A percentile compares a stretch with the other conserved stretches of the same genome.
These are phyloP conservation scores for Eucalyptus lansdowneana DNA, from an alignment of 345 rosid species.

Conservation along the genomic window DNA sequence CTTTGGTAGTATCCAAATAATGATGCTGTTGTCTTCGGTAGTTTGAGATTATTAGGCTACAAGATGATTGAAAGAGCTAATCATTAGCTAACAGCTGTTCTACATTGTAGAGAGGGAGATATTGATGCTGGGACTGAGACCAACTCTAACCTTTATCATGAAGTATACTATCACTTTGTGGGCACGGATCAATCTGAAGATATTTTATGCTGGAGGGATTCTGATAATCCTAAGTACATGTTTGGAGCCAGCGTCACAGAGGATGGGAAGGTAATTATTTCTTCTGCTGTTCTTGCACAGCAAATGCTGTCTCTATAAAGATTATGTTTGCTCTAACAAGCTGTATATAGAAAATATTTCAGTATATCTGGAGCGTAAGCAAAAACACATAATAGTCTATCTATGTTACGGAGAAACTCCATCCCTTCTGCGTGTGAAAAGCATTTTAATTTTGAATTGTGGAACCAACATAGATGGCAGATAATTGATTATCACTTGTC, in stretches of 20 bases:
- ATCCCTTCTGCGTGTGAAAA: neutral
- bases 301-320: neutral
- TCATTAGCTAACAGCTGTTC: neutral
- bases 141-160: conserved; percentile 66
- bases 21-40: neutral
- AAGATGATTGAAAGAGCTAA: neutral
- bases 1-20: neutral
- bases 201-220: conserved; percentile 85
- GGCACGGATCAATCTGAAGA: conserved; percentile 78
- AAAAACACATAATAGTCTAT: neutral
- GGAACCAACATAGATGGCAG: neutral
- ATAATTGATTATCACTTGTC: neutral
- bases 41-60: neutral
- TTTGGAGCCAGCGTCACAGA: conserved; percentile 53
- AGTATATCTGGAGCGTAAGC: neutral
- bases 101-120: conserved; percentile 54
- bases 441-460: neutral
- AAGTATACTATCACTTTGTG: conserved; percentile 69
- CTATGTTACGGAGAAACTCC: neutral
- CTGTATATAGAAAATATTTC: neutral
- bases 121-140: conserved; percentile 97
- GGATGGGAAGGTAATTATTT: conserved; percentile 70
- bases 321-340: neutral
- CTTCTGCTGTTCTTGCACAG: neutral
- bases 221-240: conserved; percentile 56